Evolutionary conservation across 2,329 filamentous ascomycete genomes (phyloP).

Genomic region (Dactylellina drechsleri): DNA sequence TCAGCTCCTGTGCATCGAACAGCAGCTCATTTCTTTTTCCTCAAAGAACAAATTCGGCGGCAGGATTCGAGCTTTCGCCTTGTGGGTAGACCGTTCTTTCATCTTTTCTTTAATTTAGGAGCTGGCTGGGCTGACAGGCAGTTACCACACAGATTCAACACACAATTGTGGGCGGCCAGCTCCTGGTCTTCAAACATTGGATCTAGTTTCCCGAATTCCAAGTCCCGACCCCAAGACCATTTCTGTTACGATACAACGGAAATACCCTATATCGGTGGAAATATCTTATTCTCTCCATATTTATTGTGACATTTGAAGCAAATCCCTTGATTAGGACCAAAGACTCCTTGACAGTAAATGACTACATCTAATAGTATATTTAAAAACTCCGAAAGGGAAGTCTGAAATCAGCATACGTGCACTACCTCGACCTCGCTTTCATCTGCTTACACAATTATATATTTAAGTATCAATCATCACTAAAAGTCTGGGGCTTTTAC

Average conservation of each 20-base stretch:
- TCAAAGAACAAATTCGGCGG: conserved; percentile 14
- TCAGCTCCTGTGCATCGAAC: background rate
- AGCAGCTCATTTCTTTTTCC: conserved; percentile 20
- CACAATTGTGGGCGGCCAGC: background rate
- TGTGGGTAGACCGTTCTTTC: conserved; percentile 8
- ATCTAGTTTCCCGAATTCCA: conserved; percentile 16
- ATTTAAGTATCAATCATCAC: background rate
- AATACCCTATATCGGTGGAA: background rate
- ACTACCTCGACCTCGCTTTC: too few species aligned
- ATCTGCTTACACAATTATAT: too few species aligned
- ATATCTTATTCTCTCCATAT: conserved; percentile 8
- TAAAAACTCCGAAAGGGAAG: conserved; percentile 11
- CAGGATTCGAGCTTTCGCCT: conserved; percentile 30
- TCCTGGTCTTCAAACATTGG: conserved; percentile 25
- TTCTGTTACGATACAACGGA: background rate
- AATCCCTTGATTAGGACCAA: conserved; percentile 25
- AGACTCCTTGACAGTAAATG: conserved; percentile 32
- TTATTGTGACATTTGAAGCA: conserved; percentile 19
- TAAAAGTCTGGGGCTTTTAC: conserved; percentile 15
- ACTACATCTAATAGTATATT: background rate
- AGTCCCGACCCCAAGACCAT: conserved; percentile 17
- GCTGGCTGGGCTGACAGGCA: background rate
- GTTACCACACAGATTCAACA: conserved; percentile 39
- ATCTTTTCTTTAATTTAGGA: background rate
- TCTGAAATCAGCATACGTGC: too few species aligned